Evolutionary conservation across 306 rosid genomes (phyloP), one percentile per base, ranked within the genome.

Genomic region (Sechiopsis laciniata): DNA sequence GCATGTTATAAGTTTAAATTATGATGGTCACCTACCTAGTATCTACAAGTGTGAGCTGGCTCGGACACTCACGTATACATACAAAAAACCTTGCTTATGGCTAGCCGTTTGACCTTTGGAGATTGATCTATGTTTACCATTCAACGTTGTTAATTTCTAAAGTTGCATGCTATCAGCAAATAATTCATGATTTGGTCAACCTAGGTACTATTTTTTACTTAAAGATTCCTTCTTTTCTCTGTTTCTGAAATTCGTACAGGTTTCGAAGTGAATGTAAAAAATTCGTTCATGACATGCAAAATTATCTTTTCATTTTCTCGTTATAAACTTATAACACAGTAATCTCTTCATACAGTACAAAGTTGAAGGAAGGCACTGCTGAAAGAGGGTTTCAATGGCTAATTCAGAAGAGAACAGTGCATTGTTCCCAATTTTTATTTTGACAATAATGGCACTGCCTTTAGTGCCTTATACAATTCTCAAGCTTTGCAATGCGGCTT

Each of bases 401-500:
- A 88, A 89, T 73, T 91, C 99, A 5, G 97, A 90, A 78, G 98
- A 90, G 87, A 90, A 79, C 48, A 94, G 93, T 74, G 87, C 91
- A 10, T 72, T 95, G 88, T 95, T 95, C 79, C 97, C 97, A 3
- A 95, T 95, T 74, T 95, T 95, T 82, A 88, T 95, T 24, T 79
- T 95, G 87, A 95, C 99, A 56, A 91, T 95, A 80, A 89, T 95
- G 97, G 97, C 99, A 14, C 82, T 91, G 71, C 96, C 97, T 26
- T 71, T 91, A 20, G 92, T 95, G 80, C 99, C 99, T 8, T 95
- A 95, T 71, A 95, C 99, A 8, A 88, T 95, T 58, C 74, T 85
- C 3, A 91, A 91, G 83, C 73, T 95, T n/a, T 95, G 92, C 45
- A 86, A 74, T 17, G 87, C 88, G 66, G 92, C 95, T 35, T 71